Conservation (phyloP, 345 rosid species). For the Pistacia atlantica region DNA sequence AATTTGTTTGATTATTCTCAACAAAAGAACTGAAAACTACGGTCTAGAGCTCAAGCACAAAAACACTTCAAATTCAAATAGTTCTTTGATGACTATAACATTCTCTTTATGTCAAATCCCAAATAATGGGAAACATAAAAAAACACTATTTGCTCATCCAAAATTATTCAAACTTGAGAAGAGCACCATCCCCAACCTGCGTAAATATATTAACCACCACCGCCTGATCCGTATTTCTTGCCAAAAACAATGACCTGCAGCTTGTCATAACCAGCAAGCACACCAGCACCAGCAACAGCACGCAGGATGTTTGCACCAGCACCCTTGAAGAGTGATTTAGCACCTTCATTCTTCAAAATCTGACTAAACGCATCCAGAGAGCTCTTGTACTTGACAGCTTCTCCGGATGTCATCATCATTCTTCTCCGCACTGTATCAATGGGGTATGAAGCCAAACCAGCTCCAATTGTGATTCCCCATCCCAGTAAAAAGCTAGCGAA, state of each 20-base stretch:
- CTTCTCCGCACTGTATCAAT: constrained; percentile 66
- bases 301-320: constrained; percentile 69
- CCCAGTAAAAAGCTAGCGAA: constrained; percentile 60
- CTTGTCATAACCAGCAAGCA: constrained; percentile 69
- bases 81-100: constrained; percentile 1
- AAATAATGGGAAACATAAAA: constrained; percentile 12
- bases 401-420: constrained; percentile 80
- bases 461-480: constrained; percentile 64
- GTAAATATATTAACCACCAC: constrained; percentile 35
- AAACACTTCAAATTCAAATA: constrained; percentile 26
- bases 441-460: constrained; percentile 62
- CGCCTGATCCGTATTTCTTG: constrained; percentile 59
- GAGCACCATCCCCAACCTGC: constrained; percentile 12
- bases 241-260: constrained; percentile 58
- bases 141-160: constrained; percentile 11
- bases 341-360: constrained; percentile 57
- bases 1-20: constrained; percentile 16
- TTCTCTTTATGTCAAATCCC: constrained; percentile 8
- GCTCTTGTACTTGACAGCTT: constrained; percentile 66
- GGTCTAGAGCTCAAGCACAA: constrained; percentile 12
- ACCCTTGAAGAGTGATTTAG: constrained; percentile 64
- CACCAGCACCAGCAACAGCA: constrained; percentile 65
- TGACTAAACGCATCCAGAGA: constrained; percentile 50
- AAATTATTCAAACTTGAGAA: constrained; percentile 33
- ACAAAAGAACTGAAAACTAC: neutral